phyloP scores from a whole-genome alignment of 1,284 basidiomycete species.

The Leccinum laetum region DNA sequence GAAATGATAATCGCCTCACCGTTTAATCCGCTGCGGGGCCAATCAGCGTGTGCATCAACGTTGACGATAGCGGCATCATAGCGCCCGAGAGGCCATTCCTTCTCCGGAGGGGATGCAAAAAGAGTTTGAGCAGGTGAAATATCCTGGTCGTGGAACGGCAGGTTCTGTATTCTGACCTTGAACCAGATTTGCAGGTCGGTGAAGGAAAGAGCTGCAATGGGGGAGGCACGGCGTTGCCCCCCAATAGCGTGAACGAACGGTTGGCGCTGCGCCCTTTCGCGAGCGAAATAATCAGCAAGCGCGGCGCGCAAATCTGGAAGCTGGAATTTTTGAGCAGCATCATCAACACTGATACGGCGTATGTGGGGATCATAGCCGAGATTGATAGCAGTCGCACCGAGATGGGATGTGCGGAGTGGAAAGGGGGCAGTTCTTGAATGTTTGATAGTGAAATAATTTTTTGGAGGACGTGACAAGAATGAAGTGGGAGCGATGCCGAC shows the following conservation, averaged over 20 bases:
- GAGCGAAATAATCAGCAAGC: neutral
- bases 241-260: neutral
- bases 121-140: neutral
- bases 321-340: neutral
- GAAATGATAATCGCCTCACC: neutral
- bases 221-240: neutral
- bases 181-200: neutral
- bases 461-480: no score
- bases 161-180: constrained; percentile 1
- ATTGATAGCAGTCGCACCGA: neutral
- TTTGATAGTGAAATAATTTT: neutral
- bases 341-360: neutral
- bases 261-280: neutral
- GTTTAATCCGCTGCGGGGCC: neutral
- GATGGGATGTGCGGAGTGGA: neutral
- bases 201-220: neutral
- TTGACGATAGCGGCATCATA: constrained; percentile 1
- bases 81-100: neutral
- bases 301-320: neutral
- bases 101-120: neutral
- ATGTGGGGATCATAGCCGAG: neutral
- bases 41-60: neutral
- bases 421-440: neutral
- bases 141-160: neutral
- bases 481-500: no score